A percentile compares a stretch with the other conserved stretches of the same genome.
phyloP scores from a whole-genome alignment of 1,284 basidiomycete genomes.

The Mycosarcoma mackinlayi region DNA sequence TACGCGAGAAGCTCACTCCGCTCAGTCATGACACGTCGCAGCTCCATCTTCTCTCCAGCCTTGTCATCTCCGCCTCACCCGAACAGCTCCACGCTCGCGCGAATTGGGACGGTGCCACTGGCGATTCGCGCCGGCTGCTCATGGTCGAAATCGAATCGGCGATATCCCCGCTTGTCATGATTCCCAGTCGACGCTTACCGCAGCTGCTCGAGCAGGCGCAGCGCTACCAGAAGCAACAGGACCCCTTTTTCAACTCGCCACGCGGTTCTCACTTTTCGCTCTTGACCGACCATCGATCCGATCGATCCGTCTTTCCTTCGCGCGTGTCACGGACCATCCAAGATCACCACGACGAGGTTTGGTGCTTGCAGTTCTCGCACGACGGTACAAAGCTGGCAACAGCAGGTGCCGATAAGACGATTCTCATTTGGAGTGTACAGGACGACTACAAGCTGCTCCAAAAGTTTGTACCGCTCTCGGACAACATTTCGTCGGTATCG shows the following conservation, averaged over 20 bases:
- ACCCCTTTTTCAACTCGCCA: conserved; percentile 62
- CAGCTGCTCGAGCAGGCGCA: conserved; percentile 88
- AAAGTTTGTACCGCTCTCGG: conserved; percentile 48
- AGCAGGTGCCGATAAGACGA: conserved; percentile 84
- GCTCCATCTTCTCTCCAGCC: conserved; percentile 59
- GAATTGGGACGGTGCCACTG: conserved; percentile 87
- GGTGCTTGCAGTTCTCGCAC: conserved; percentile 94
- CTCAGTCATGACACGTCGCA: conserved; percentile 54
- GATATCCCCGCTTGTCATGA: conserved; percentile 89
- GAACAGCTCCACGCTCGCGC: conserved; percentile 84
- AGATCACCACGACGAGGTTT: conserved; percentile 91
- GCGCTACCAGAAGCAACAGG: conserved; percentile 74
- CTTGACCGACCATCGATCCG: conserved; percentile 85
- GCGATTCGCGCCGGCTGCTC: conserved; percentile 80
- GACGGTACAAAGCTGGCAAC: conserved; percentile 86
- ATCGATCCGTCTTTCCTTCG: conserved; percentile 83
- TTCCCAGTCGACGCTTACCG: conserved; percentile 87
- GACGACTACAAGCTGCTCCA: conserved; percentile 45
- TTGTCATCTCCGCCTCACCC: conserved; percentile 68
- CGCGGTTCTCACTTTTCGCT: conserved; percentile 76
- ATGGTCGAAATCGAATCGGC: conserved; percentile 85
- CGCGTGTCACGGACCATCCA: conserved; percentile 75
- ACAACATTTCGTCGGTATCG: conserved; percentile 72
- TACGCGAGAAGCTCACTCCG: conserved; percentile 87
- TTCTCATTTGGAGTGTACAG: conserved; percentile 80